A percentile compares a stretch with the other conserved stretches of the same genome.
Conservation (phyloP, 352 stramenopile genomes). For the Blastocystis sp. region DNA sequence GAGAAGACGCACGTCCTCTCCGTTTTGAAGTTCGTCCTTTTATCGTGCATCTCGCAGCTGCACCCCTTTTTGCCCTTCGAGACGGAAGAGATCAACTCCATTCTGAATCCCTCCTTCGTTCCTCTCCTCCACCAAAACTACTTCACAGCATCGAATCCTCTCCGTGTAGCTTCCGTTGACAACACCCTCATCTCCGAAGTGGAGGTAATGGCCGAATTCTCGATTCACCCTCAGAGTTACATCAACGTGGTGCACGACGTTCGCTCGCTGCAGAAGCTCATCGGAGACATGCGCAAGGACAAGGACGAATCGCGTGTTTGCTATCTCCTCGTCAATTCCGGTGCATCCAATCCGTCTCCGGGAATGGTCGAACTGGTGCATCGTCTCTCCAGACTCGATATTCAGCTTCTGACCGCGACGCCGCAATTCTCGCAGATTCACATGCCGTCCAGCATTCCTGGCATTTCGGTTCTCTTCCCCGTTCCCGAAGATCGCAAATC, state of each 20-base stretch:
- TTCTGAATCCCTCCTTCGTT: background rate
- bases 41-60: constrained; percentile 82
- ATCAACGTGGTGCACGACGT: constrained; percentile 33
- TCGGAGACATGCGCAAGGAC: background rate
- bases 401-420: background rate
- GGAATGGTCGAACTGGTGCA: background rate
- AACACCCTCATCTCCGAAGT: background rate
- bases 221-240: background rate
- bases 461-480: constrained; percentile 38
- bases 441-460: constrained; percentile 27
- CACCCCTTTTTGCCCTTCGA: constrained; percentile 97
- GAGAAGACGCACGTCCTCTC: constrained; percentile 75
- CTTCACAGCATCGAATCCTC: background rate
- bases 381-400: constrained; percentile 1
- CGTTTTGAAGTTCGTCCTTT: constrained; percentile 81
- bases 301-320: background rate
- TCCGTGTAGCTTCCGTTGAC: background rate
- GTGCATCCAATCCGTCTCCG: background rate
- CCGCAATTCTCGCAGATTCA: constrained; percentile 21
- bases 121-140: constrained; percentile 11
- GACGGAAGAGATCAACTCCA: constrained; percentile 79
- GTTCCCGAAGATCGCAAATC: constrained; percentile 22
- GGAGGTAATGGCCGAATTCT: background rate
- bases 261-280: constrained; percentile 4
- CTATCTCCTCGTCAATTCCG: background rate